Evolutionary conservation across 352 stramenopile genomes (phyloP), one percentile per base, ranked within the genome.

Genomic region (Globisporangium parvum): DNA sequence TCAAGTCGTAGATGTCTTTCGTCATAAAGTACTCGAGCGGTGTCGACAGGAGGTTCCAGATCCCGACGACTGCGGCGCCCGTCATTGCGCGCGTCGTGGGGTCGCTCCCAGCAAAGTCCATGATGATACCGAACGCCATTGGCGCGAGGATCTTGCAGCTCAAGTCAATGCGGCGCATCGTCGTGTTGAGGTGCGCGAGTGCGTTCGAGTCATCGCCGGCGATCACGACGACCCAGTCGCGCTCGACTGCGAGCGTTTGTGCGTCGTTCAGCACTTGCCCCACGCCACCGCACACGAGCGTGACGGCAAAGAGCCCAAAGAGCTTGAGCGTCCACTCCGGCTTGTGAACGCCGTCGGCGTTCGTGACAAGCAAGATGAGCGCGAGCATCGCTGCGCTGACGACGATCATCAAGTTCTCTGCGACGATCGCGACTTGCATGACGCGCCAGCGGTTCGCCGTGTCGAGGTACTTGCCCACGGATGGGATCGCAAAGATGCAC

Each of bases 161-260:
- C 53, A 94, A 65, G 56, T 96, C 85, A 50, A 96, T 91, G 21
- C 77, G 80, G 6, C 81, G 81, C 71, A 96, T 85, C 2, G 60
- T 76, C 21, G 82, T 90, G 65, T 96, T 96, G 9, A 91, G 55
- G 12, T 75, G 57, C 2, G 74, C 78, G 3, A 96, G 68, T n/a
- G 45, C 55, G 3, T 60, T 55, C 0, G 73, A 79, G 40, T 88
- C 67, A 2, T 66, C 61, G 1, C 67, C 70, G 6, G 82, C 66
- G 24, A 95, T 73, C 1, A 94, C 81, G n/a, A 94, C 85, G 21
- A 95, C 82, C 86, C 86, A 96, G 57, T 96, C 86, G 26, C 84
- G 80, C 55, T 96, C 82, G 33, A 96, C 72, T 3, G 77, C 85
- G 8, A 93, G 55, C 8, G 83, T 91, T 60, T 89, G 75, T 12